phyloP scores from a whole-genome alignment of 2,329 filamentous ascomycete species.

The Rachicladosporium sp. region DNA sequence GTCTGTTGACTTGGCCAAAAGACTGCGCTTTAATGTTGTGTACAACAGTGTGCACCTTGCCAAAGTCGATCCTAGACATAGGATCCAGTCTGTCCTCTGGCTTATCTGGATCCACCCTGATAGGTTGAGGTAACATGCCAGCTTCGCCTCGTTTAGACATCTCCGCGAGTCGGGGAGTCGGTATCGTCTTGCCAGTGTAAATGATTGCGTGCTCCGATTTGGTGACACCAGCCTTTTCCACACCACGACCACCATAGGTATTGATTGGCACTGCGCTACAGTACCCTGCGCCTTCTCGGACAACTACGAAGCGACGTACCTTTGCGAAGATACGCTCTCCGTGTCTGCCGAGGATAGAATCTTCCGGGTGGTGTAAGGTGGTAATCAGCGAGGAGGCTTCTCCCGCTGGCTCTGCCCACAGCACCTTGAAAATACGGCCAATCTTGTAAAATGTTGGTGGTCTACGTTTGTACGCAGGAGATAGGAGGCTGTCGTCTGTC shows the following conservation, averaged over 20 bases:
- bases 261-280: conserved; percentile 14
- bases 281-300: conserved; percentile 9
- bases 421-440: conserved; percentile 11
- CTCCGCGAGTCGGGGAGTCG: conserved; percentile 3
- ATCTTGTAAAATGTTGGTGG: no score
- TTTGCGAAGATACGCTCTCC: conserved; percentile 13
- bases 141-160: conserved; percentile 3
- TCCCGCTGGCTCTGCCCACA: conserved; percentile 14
- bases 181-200: conserved; percentile 9
- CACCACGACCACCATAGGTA: conserved; percentile 14
- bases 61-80: conserved; percentile 11
- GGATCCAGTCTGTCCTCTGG: conserved; percentile 3
- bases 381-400: conserved; percentile 1
- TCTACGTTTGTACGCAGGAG: no score
- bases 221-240: conserved; percentile 8
- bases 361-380: no score
- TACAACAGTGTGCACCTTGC: conserved; percentile 12
- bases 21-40: conserved; percentile 14
- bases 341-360: background rate
- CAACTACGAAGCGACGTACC: conserved; percentile 16
- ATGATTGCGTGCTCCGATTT: conserved; percentile 18
- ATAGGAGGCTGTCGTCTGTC: no score
- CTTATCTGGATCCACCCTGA: conserved; percentile 9
- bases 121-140: conserved; percentile 8
- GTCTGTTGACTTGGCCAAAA: conserved; percentile 10